phyloP scores from a whole-genome alignment of 2,329 filamentous ascomycete genomes.

The Clonostachys rhizophaga region DNA sequence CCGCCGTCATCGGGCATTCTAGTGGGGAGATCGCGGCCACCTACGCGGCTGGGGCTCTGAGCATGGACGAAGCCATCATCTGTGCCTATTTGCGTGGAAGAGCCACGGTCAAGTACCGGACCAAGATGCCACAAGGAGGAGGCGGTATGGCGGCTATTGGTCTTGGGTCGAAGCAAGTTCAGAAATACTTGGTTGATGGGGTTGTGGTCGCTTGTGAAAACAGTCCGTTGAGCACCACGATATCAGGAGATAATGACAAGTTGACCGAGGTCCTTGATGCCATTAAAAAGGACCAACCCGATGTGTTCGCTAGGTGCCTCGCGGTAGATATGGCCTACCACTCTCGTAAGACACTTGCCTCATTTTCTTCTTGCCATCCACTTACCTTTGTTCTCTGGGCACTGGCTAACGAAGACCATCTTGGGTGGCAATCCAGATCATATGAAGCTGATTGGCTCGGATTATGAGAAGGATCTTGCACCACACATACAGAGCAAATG shows the following conservation, averaged over 20 bases:
- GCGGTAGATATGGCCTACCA: slow-evolving; percentile 31
- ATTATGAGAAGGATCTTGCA: not conserved
- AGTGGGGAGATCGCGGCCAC: slow-evolving; percentile 34
- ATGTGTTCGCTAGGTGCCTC: slow-evolving; percentile 20
- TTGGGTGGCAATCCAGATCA: not conserved
- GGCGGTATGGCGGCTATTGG: slow-evolving; percentile 4
- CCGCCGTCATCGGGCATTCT: slow-evolving; percentile 29
- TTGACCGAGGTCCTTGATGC: slow-evolving; percentile 11
- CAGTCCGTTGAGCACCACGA: not conserved
- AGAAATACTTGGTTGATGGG: slow-evolving; percentile 12
- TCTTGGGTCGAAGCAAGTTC: slow-evolving; percentile 19
- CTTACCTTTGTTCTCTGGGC: not conserved
- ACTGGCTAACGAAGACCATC: no score
- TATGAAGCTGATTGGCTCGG: not conserved
- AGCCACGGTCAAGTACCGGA: slow-evolving; percentile 7
- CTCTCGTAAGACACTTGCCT: slow-evolving; percentile 10
- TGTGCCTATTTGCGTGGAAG: slow-evolving; percentile 10
- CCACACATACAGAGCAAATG: no score
- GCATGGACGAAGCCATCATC: slow-evolving; percentile 3
- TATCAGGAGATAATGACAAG: not conserved
- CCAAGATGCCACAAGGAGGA: slow-evolving; percentile 9
- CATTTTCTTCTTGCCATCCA: slow-evolving; percentile 9
- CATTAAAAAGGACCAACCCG: slow-evolving; percentile 9
- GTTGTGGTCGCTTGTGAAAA: slow-evolving; percentile 6
- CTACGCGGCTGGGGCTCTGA: slow-evolving; percentile 24